Conservation (phyloP, 1,284 basidiomycete genomes). For the Flammula alnicola region DNA sequence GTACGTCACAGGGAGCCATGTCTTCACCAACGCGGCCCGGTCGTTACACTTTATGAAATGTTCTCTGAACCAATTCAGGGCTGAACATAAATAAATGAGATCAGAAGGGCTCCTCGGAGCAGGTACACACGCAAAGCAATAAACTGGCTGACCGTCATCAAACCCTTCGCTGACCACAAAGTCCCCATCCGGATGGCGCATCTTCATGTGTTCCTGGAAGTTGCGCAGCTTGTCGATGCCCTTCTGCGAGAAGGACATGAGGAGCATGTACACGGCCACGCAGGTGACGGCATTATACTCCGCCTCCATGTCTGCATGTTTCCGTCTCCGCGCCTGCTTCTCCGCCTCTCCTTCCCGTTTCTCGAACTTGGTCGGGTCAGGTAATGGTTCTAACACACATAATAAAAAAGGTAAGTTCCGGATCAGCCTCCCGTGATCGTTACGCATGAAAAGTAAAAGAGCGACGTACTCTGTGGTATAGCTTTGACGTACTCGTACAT, state of each 20-base stretch:
- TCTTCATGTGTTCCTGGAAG: constrained; percentile 75
- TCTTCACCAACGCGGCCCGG: constrained; percentile 76
- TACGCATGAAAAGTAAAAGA: constrained; percentile 9
- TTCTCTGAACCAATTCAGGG: constrained; percentile 76
- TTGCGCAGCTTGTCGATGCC: constrained; percentile 81
- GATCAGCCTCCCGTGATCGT: too few relatives aligned
- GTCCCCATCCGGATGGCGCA: constrained; percentile 75
- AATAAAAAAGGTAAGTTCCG: too few relatives aligned
- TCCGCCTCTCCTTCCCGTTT: constrained; percentile 76
- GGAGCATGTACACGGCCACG: constrained; percentile 90
- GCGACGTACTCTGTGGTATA: constrained; percentile 71
- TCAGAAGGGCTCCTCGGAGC: constrained; percentile 7
- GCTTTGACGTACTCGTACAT: constrained; percentile 86
- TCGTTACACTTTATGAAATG: constrained; percentile 81
- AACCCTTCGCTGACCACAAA: constrained; percentile 76
- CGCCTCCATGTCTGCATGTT: constrained; percentile 73
- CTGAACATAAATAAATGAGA: constrained; percentile 38
- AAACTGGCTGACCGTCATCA: constrained; percentile 66
- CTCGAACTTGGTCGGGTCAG: constrained; percentile 72
- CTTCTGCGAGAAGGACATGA: constrained; percentile 91
- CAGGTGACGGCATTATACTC: constrained; percentile 83
- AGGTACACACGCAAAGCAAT: too few relatives aligned
- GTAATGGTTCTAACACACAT: constrained; percentile 61
- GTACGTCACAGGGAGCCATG: constrained; percentile 78
- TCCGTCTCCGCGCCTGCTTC: constrained; percentile 64